Evolutionary conservation across 1,284 basidiomycete genomes (phyloP), one percentile per base, ranked within the genome.

Genomic region (Cryptococcus floricola): DNA sequence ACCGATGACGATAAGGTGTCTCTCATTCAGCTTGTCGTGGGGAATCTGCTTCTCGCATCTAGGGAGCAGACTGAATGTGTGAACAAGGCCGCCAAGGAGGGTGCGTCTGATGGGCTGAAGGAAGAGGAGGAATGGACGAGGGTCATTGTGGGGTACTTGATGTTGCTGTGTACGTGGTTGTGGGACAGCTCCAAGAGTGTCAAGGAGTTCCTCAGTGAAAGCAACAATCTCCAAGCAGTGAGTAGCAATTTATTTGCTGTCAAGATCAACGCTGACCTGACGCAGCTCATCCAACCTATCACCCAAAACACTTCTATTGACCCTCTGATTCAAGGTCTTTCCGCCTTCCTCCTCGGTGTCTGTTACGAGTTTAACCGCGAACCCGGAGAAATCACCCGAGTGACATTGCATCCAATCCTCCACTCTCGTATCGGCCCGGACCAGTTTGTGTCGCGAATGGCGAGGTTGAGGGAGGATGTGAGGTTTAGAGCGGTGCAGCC

Each of bases 361-460:
- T 91, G 91, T 74, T 98, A 98, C 74, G 92, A 96, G 76, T 96
- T 88, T 80, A 91, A 96, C 73, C 85, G 89, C 44, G 89, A 95
- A 67, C 89, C 91, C 0, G 91, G 91, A 25, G 90, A 93, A 66
- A 89, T 96, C 54, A 91, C 89, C 10, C 81, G 91, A 60, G 77
- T 85, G 8, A 91, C 88, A 0, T 87, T 95, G 16, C 82, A 92
- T 68, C 88, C 93, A 0, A 94, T 98, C 65, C 79, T 98, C 5
- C 71, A 88, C 81, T 74, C 89, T 80, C 65, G 86, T 82, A 71
- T 84, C 57, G 91, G 94, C 1, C 85, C 91, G 4, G 95, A 98
- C 72, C 86, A 87, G 57, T 86, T 98, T 54, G 83, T 89, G 9
- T 89, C 87, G n/a, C 85, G 91, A 34, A 89, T 97, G 83, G 80